Percentiles rank a stretch among this genome's conserved stretches.
Evolutionary conservation across 768 basidiomycete species (phyloP).

Genomic region (Trametes gibbosa): DNA sequence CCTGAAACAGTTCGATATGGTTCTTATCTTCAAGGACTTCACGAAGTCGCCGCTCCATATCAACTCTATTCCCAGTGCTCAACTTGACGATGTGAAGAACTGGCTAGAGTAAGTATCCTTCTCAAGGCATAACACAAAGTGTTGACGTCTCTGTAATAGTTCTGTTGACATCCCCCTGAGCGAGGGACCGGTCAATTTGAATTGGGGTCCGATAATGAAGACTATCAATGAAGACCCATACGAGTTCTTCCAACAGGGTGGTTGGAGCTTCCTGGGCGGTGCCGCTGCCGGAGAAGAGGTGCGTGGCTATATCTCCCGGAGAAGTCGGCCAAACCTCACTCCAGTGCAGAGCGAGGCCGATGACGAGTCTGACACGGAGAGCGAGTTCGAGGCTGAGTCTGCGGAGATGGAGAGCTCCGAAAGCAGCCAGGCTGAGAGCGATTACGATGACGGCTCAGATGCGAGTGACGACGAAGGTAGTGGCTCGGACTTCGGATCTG

Average conservation of each 20-base stretch:
- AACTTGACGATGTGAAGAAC: conserved; percentile 96
- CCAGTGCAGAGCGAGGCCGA: conserved; percentile 53
- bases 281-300: conserved; percentile 65
- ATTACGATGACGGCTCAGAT: conserved; percentile 42
- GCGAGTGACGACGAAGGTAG: conserved; percentile 58
- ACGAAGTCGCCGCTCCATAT: conserved; percentile 89
- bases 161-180: conserved; percentile 96
- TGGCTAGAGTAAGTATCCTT: conserved; percentile 85
- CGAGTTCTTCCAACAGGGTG: conserved; percentile 95
- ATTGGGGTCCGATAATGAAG: conserved; percentile 99
- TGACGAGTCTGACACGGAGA: conserved; percentile 62
- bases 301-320: conserved; percentile 23
- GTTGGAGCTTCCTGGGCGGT: conserved; percentile 89
- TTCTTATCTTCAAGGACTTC: conserved; percentile 97
- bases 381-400: conserved; percentile 58
- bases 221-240: conserved; percentile 94
- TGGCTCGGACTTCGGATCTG: conserved; percentile 62
- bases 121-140: conserved; percentile 2
- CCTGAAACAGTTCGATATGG: conserved; percentile 94
- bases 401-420: conserved; percentile 42
- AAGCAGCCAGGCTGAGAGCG: conserved; percentile 54
- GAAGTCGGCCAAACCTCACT: not conserved
- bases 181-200: conserved; percentile 95
- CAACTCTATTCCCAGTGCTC: conserved; percentile 88
- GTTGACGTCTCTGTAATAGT: conserved; percentile 40